Percentiles rank a stretch among this genome's conserved stretches.
Evolutionary conservation across 2,329 filamentous ascomycete species (phyloP).

Genomic region (Talaromyces sp.): DNA sequence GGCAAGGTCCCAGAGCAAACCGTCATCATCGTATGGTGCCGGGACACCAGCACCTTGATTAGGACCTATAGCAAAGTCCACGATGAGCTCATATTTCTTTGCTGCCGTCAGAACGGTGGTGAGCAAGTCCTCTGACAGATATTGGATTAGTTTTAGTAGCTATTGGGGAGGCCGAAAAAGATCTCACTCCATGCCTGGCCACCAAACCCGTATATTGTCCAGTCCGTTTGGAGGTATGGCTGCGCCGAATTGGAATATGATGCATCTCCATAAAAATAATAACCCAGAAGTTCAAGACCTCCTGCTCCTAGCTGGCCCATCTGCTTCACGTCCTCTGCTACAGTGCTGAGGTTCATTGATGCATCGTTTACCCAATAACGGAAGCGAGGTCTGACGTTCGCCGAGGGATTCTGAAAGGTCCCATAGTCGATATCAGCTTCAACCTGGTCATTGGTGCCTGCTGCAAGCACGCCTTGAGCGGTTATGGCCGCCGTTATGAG

Average conservation of each 20-base stretch:
- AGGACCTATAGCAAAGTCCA: constrained; percentile 45
- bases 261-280: constrained; percentile 33
- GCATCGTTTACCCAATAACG: constrained; percentile 39
- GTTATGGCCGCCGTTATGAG: background rate
- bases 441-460: background rate
- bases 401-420: constrained; percentile 24
- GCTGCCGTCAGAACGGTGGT: constrained; percentile 21
- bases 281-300: constrained; percentile 36
- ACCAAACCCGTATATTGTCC: constrained; percentile 38
- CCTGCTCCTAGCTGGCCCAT: constrained; percentile 30
- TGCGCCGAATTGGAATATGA: background rate
- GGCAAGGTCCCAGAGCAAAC: constrained; percentile 14
- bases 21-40: constrained; percentile 25
- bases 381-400: constrained; percentile 24
- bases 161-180: background rate
- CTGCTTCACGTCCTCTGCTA: constrained; percentile 28
- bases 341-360: constrained; percentile 21
- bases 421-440: background rate
- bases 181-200: constrained; percentile 24
- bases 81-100: constrained; percentile 31
- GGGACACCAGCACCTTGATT: constrained; percentile 47
- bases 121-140: background rate
- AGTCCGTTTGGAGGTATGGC: constrained; percentile 20
- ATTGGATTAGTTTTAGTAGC: background rate
- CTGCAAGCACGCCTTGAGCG: background rate